Base-by-base conservation (phyloP, 768 basidiomycete species). In the Auricularia sp. region DNA sequence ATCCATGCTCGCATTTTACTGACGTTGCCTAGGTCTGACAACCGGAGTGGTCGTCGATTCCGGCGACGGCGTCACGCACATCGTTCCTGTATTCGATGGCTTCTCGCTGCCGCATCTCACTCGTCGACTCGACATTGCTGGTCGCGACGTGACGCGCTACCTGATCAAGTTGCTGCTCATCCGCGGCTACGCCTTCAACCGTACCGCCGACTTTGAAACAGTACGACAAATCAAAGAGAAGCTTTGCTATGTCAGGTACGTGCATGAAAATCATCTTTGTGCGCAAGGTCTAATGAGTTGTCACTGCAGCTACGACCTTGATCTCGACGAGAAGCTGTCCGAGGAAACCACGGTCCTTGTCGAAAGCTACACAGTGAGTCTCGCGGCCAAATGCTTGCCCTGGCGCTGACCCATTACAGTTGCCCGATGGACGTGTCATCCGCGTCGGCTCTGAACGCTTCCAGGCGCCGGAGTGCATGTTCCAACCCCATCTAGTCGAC, bases 141-240 rank as follows among this genome's bases (percentile, higher is more conserved):
- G 97, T 21, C 87, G 97, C 68, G 97, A 99, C 74, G 97, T 99
- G 59, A 99, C 97, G 58, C 87, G 94, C 71, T 99, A 99, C 77
- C 81, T 99, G 76, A 99, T 99, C 84, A 99, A 98, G 78, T 83
- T 99, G n/a, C 81, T 99, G 39, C 85, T 98, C 70, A 98, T 98
- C 95, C 87, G 96, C n/a, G 97, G 97, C n/a, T 98, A 99, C 75
- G 97, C 97, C 1, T 98, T 99, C 83, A 98, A 99, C 78, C 87
- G 97, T 47, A 99, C 97, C 2, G 97, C 97, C 34, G 97, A 99
- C 78, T 99, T 99, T 71, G 97, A 99, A 80, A 99, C 97, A 2
- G 97, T 99, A 24, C 80, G 96, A 37, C 93, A 97, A 75, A 98
- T 99, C 79, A 99, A 99, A 78, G 97, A 99, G 81, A 97, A 95